These are phyloP conservation scores for Gleditsia sinensis DNA, from an alignment of 306 rosid species.

Conservation along the genomic window DNA sequence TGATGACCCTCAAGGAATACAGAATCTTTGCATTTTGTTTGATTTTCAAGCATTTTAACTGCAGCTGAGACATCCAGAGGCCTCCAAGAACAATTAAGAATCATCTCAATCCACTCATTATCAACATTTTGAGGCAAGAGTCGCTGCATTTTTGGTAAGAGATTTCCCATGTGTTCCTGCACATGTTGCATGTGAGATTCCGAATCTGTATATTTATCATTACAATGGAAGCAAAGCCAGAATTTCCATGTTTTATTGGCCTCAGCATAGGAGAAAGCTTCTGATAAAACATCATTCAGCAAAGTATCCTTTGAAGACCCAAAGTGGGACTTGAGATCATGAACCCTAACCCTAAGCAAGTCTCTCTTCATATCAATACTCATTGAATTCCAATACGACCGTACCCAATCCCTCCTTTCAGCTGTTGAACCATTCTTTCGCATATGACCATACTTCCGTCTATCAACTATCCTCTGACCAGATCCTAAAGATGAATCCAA, in stretches of 20 bases:
- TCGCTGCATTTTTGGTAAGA: constrained; percentile 56
- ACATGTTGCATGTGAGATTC: constrained; percentile 62
- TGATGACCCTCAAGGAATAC: constrained; percentile 39
- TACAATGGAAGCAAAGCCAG: constrained; percentile 65
- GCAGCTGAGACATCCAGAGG: constrained; percentile 56
- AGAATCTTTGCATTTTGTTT: constrained; percentile 36
- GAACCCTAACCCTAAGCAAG: constrained; percentile 51
- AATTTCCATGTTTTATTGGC: constrained; percentile 58
- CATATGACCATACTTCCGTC: constrained; percentile 43
- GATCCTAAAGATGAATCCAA: constrained; percentile 43
- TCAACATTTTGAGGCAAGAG: constrained; percentile 58
- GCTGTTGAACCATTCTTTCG: constrained; percentile 51
- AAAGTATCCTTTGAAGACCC: constrained; percentile 48
- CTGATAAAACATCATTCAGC: constrained; percentile 50
- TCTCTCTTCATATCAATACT: constrained; percentile 53
- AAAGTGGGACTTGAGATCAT: constrained; percentile 52
- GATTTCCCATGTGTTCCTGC: constrained; percentile 61
- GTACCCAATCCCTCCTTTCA: constrained; percentile 58
- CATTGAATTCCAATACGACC: constrained; percentile 55
- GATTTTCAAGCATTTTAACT: constrained; percentile 46
- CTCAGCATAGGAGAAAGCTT: constrained; percentile 56
- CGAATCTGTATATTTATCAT: constrained; percentile 41
- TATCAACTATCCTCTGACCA: constrained; percentile 46
- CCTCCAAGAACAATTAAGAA: constrained; percentile 61
- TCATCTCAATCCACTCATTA: constrained; percentile 57